These are phyloP conservation scores for Zymoseptoria pseudotritici DNA, from an alignment of 2,329 filamentous ascomycete species.

Conservation along the genomic window DNA sequence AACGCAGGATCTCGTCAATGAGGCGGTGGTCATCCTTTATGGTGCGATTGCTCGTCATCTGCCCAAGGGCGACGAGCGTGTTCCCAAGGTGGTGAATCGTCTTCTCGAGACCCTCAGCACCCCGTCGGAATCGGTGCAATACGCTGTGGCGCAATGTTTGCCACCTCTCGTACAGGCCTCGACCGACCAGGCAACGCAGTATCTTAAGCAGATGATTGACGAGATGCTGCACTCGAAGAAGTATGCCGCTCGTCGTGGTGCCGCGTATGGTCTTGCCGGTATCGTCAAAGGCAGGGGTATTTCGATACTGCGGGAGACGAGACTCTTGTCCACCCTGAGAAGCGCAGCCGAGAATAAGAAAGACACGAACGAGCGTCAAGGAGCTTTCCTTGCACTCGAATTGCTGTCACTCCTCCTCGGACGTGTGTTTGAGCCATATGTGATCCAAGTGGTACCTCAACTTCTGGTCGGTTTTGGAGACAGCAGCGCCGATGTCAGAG, in stretches of 20 bases:
- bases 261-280: constrained; percentile 88
- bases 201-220: constrained; percentile 73
- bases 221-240: constrained; percentile 80
- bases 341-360: constrained; percentile 92
- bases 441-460: constrained; percentile 90
- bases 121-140: constrained; percentile 93
- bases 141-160: constrained; percentile 87
- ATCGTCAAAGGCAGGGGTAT: constrained; percentile 85
- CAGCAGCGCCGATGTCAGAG: constrained; percentile 77
- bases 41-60: constrained; percentile 87
- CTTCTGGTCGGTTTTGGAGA: constrained; percentile 86
- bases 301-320: constrained; percentile 70
- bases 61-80: constrained; percentile 72
- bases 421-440: constrained; percentile 88
- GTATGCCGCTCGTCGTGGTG: constrained; percentile 86
- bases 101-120: constrained; percentile 83
- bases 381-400: constrained; percentile 83
- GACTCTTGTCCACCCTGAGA: constrained; percentile 73
- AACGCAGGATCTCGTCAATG: constrained; percentile 81
- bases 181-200: constrained; percentile 67
- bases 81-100: constrained; percentile 80
- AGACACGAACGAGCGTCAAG: constrained; percentile 79
- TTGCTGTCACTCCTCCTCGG: constrained; percentile 80
- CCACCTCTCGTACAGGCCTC: constrained; percentile 83
- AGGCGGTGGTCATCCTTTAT: constrained; percentile 96